Evolutionary conservation across 108 stramenopile species (phyloP), one percentile per base, ranked within the genome.

Genomic region (Parietichytrium sp.): DNA sequence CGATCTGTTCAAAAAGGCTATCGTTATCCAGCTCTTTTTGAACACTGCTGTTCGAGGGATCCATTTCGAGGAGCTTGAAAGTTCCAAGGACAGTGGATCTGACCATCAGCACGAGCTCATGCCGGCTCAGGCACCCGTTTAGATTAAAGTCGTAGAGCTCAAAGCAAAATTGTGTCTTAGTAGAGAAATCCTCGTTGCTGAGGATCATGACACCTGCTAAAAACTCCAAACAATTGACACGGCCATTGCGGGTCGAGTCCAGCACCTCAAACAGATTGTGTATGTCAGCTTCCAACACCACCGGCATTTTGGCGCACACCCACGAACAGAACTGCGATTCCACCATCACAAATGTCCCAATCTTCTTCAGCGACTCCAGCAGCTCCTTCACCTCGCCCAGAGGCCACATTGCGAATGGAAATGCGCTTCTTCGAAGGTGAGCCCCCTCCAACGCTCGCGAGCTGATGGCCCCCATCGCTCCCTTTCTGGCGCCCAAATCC

Each of bases 111-210:
- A 72, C 61, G 20, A 72, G 33, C 33, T 72, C 61, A 16, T 10
- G n/a, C 0, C 25, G 33, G 42, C 61, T 45, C 20, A 72, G 61
- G 6, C 10, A 7, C 2, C 61, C 61, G 25, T 72, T 72, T 6
- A 72, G 3, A 38, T 72, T 72, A 15, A 72, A 42, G 45, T 72
- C 61, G 42, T 72, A 72, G 2, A 72, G 61, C 42, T 72, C 61
- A 27, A 72, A 72, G 61, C 61, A 72, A n/a, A 72, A 72, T 20
- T 72, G 61, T 10, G 61, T 27, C 61, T 72, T 72, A 42, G 61
- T 6, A 18, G 33, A 33, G 25, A 72, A 45, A 38, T 72, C 61
- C 20, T 72, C 61, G 3, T 42, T 18, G 42, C 61, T 72, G 13
- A 72, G 42, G 20, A 72, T 72, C 38, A 72, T 45, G 38, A 72